Conservation (phyloP, 495 filamentous ascomycete species). For the Penicillium crystallinum region DNA sequence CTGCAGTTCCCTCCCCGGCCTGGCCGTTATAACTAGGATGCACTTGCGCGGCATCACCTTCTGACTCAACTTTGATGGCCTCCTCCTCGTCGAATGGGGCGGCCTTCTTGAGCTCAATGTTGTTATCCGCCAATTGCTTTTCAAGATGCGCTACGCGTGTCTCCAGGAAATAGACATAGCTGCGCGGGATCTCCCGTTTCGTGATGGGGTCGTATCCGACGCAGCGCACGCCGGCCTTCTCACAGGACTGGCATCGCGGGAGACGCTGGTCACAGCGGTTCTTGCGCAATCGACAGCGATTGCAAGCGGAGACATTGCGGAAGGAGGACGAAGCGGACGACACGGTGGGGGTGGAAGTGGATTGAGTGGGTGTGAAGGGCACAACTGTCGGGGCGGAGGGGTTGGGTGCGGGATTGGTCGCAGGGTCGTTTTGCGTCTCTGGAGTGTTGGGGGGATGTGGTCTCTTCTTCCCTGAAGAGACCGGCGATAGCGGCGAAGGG, state of each 20-base stretch:
- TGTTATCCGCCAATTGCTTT: conserved; percentile 62
- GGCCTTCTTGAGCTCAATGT: conserved; percentile 66
- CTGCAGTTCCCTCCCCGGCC: conserved; percentile 7
- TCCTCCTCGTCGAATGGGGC: conserved; percentile 69
- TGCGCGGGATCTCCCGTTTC: conserved; percentile 87
- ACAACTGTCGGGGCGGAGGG: conserved; percentile 11
- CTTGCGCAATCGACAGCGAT: conserved; percentile 86
- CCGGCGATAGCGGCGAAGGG: conserved; percentile 30
- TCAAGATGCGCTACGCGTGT: conserved; percentile 80
- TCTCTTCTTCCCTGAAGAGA: conserved; percentile 40
- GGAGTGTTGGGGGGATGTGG: conserved; percentile 29
- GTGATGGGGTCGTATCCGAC: conserved; percentile 95
- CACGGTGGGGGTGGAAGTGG: conserved; percentile 18
- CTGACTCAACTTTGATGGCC: conserved; percentile 33
- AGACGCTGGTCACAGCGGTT: conserved; percentile 92
- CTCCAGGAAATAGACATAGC: conserved; percentile 94
- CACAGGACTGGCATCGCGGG: conserved; percentile 83
- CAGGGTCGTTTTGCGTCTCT: conserved; percentile 17
- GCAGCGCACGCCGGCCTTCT: conserved; percentile 82
- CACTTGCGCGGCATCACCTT: conserved; percentile 24
- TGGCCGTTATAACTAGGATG: conserved; percentile 12
- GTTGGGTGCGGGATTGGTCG: conserved; percentile 9
- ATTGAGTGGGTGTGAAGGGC: conserved; percentile 14
- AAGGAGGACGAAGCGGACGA: conserved; percentile 55
- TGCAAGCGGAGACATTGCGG: conserved; percentile 92